phyloP scores from a whole-genome alignment of 2,329 filamentous ascomycete genomes.

The Helotiales sp. region DNA sequence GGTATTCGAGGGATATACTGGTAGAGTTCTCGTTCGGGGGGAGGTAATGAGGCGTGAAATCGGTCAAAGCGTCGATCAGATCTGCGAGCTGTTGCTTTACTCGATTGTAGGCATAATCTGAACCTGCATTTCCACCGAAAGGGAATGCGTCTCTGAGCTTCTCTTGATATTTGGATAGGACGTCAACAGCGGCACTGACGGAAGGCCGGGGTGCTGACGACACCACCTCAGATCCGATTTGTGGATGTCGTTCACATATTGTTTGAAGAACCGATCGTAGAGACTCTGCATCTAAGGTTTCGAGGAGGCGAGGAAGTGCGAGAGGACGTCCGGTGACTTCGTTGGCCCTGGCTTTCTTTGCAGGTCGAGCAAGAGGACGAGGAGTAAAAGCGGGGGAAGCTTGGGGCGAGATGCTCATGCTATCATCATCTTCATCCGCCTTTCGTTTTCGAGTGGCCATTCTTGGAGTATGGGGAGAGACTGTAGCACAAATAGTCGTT shows the following conservation, averaged over 20 bases:
- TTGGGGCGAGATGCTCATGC: conserved; percentile 87
- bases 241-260: conserved; percentile 86
- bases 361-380: conserved; percentile 64
- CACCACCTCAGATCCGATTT: conserved; percentile 82
- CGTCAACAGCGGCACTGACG: conserved; percentile 74
- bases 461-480: conserved; percentile 47
- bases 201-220: conserved; percentile 84
- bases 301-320: conserved; percentile 75
- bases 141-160: conserved; percentile 79
- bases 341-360: conserved; percentile 62
- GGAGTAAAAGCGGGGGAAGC: conserved; percentile 75
- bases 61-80: conserved; percentile 84
- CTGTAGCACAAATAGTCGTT: conserved; percentile 32
- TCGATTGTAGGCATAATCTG: conserved; percentile 93
- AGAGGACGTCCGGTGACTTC: conserved; percentile 70
- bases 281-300: conserved; percentile 85
- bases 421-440: conserved; percentile 77
- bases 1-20: conserved; percentile 79
- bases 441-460: conserved; percentile 76
- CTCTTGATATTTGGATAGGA: conserved; percentile 79
- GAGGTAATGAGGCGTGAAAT: conserved; percentile 94
- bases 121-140: conserved; percentile 77
- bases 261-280: conserved; percentile 84
- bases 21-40: conserved; percentile 86
- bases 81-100: conserved; percentile 78